Conservation (phyloP, 768 basidiomycete species). For the Serendipita sp. region DNA sequence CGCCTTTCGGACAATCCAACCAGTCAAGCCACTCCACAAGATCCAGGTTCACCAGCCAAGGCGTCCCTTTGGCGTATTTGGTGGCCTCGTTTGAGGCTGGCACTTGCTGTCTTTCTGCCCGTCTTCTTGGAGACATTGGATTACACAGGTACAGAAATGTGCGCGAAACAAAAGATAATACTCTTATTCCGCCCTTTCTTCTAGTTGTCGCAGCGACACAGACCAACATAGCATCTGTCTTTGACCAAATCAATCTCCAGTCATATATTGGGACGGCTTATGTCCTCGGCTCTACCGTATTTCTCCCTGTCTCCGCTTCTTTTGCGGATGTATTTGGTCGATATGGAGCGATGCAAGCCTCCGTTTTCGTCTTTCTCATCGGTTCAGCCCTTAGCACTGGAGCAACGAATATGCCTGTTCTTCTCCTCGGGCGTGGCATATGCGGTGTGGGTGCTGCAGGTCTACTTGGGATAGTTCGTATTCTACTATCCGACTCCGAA, state of each 20-base stretch:
- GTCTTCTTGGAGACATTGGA: slow-evolving; percentile 27
- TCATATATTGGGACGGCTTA: slow-evolving; percentile 33
- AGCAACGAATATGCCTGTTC: slow-evolving; percentile 27
- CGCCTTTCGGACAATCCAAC: too few species aligned
- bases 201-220: slow-evolving; percentile 38
- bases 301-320: slow-evolving; percentile 34
- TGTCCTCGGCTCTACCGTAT: slow-evolving; percentile 34
- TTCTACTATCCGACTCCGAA: slow-evolving; percentile 27
- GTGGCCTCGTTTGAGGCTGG: background rate
- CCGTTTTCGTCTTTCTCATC: slow-evolving; percentile 28
- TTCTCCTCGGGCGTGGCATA: slow-evolving; percentile 29
- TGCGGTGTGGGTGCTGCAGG: slow-evolving; percentile 14
- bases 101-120: slow-evolving; percentile 23
- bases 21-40: too few species aligned
- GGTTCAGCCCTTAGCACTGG: slow-evolving; percentile 34
- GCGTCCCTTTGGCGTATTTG: background rate
- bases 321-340: slow-evolving; percentile 36
- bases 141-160: slow-evolving; percentile 16
- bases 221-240: slow-evolving; percentile 28
- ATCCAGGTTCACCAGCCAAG: background rate
- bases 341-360: slow-evolving; percentile 28
- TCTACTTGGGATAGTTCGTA: slow-evolving; percentile 20
- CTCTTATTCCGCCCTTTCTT: background rate
- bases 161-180: background rate
- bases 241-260: slow-evolving; percentile 22